Conservation (phyloP, 2,329 filamentous ascomycete species). For the Cladophialophora psammophila region DNA sequence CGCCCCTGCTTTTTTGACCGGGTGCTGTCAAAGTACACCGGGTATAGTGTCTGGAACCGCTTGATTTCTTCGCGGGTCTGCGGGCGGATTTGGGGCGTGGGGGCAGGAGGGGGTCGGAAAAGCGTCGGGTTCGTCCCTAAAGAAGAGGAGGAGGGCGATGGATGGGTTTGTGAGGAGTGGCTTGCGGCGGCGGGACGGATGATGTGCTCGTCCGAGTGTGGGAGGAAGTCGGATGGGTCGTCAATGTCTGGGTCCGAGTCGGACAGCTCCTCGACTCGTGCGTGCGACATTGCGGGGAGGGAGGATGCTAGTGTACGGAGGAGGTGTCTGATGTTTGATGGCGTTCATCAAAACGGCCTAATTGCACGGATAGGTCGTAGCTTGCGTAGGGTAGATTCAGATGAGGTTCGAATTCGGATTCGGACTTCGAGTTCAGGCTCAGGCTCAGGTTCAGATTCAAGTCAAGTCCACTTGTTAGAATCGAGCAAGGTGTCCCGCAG, state of each 20-base stretch:
- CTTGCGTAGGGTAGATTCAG: no score
- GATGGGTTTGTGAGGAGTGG: constrained; percentile 39
- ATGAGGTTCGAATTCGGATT: no score
- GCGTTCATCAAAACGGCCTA: not conserved
- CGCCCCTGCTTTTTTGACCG: constrained; percentile 80
- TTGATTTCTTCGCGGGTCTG: constrained; percentile 67
- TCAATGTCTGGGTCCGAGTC: constrained; percentile 91
- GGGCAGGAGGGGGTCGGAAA: constrained; percentile 58
- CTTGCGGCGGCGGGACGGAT: constrained; percentile 46
- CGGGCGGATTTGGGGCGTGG: constrained; percentile 46
- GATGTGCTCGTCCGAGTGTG: constrained; percentile 48
- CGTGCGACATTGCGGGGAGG: constrained; percentile 70
- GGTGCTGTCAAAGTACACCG: constrained; percentile 84
- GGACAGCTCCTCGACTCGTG: constrained; percentile 90
- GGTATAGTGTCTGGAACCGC: constrained; percentile 88
- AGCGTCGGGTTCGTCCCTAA: constrained; percentile 43
- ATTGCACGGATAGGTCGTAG: not conserved
- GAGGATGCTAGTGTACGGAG: not conserved
- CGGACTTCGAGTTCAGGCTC: no score
- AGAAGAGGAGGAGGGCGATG: constrained; percentile 41
- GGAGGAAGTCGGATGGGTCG: constrained; percentile 72
- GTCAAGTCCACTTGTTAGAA: no score
- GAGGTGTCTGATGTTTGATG: not conserved
- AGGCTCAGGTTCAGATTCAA: no score
- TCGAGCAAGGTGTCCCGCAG: no score